A percentile compares a stretch with the other conserved stretches of the same genome.
Conservation (phyloP, 768 basidiomycete genomes). For the Sporobolomyces pararoseus region DNA sequence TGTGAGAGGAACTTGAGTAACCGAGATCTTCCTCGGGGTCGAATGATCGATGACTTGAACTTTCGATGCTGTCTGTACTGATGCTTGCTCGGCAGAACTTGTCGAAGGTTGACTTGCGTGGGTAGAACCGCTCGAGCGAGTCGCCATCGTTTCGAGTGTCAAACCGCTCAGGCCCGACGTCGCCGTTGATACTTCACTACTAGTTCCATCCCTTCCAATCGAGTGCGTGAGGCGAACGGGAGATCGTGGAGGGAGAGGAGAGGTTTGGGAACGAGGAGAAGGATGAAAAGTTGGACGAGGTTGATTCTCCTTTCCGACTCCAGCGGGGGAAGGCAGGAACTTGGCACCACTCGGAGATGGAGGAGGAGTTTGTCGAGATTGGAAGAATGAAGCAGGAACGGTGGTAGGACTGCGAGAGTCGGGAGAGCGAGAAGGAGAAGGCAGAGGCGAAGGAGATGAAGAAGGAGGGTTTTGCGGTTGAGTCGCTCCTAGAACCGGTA, state of each 20-base stretch:
- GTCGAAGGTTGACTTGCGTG: constrained; percentile 15
- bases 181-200: constrained; percentile 12
- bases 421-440: neutral
- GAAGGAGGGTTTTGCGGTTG: constrained; percentile 40
- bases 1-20: neutral
- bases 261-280: constrained; percentile 8
- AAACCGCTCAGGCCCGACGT: constrained; percentile 8
- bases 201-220: neutral
- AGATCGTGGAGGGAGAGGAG: neutral
- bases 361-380: neutral
- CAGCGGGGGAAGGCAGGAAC: neutral
- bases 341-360: neutral
- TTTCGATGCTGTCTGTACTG: neutral
- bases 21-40: neutral
- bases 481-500: neutral
- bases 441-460: constrained; percentile 1
- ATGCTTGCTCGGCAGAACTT: constrained; percentile 4
- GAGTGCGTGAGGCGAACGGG: constrained; percentile 4
- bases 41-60: neutral
- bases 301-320: constrained; percentile 16
- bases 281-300: constrained; percentile 7
- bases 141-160: constrained; percentile 37
- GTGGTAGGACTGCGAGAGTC: neutral
- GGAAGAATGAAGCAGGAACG: constrained; percentile 33
- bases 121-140: constrained; percentile 32